phyloP scores from a whole-genome alignment of 1,139 yeast species.

The Dujonia santamariae region DNA sequence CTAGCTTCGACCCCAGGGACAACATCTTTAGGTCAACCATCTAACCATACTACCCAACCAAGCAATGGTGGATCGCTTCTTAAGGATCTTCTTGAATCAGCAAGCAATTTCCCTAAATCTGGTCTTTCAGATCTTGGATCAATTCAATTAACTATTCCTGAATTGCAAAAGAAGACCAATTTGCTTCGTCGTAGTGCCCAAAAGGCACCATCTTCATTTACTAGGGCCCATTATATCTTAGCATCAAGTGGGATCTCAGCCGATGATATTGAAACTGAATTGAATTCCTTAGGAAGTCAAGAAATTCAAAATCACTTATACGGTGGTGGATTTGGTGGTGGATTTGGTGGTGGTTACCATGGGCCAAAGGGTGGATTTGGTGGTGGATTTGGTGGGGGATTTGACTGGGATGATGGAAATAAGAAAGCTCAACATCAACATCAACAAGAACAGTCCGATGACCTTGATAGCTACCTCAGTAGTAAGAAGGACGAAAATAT shows the following conservation, averaged over 20 bases:
- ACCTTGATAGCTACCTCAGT: constrained; percentile 56
- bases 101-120: constrained; percentile 65
- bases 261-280: constrained; percentile 76
- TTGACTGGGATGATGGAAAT: constrained; percentile 12
- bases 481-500: constrained; percentile 81
- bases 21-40: no score
- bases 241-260: constrained; percentile 90
- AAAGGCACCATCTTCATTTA: constrained; percentile 44
- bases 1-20: no score
- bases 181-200: constrained; percentile 51
- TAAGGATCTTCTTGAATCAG: constrained; percentile 68
- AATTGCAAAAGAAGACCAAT: constrained; percentile 69
- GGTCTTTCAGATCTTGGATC: constrained; percentile 63
- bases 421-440: constrained; percentile 8
- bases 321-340: constrained; percentile 5
- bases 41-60: neutral
- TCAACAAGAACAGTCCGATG: constrained; percentile 4
- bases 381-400: constrained; percentile 2
- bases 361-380: constrained; percentile 2
- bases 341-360: constrained; percentile 4
- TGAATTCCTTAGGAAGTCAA: constrained; percentile 26
- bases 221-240: constrained; percentile 85
- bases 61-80: constrained; percentile 21
- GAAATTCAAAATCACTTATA: constrained; percentile 1
- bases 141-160: constrained; percentile 71